Percentiles rank a stretch among this genome's conserved stretches.
phyloP scores from a whole-genome alignment of 2,329 filamentous ascomycete genomes.

The Biscogniauxia marginata region DNA sequence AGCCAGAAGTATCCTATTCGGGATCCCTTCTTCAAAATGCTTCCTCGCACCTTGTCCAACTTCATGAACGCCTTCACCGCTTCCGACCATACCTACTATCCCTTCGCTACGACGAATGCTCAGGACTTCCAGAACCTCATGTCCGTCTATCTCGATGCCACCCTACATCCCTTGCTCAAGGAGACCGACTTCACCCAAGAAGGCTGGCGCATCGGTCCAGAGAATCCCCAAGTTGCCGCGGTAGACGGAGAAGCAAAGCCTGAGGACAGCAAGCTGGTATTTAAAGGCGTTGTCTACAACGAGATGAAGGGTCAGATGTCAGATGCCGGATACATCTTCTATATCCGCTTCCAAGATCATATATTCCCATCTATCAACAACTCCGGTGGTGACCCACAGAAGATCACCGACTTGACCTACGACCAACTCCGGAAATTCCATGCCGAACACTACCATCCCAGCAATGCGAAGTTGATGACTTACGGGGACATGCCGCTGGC shows the following conservation, averaged over 20 bases:
- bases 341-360: constrained; percentile 91
- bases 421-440: constrained; percentile 87
- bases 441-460: constrained; percentile 91
- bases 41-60: constrained; percentile 95
- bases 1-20: constrained; percentile 98
- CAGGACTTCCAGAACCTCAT: constrained; percentile 96
- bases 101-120: constrained; percentile 93
- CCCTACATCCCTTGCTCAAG: constrained; percentile 84
- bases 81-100: constrained; percentile 94
- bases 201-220: constrained; percentile 92
- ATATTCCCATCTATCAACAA: constrained; percentile 95
- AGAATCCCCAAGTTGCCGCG: constrained; percentile 68
- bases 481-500: constrained; percentile 89
- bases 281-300: constrained; percentile 98
- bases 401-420: constrained; percentile 93
- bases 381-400: constrained; percentile 92
- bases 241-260: constrained; percentile 42
- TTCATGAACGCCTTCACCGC: constrained; percentile 99
- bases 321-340: constrained; percentile 92
- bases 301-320: constrained; percentile 99
- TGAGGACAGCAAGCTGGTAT: constrained; percentile 72
- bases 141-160: constrained; percentile 95
- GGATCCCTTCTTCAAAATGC: constrained; percentile 99
- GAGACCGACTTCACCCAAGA: constrained; percentile 90
- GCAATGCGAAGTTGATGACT: constrained; percentile 92